These are phyloP conservation scores for Bisporella sp. DNA, from an alignment of 2,329 filamentous ascomycete genomes.

Conservation along the genomic window DNA sequence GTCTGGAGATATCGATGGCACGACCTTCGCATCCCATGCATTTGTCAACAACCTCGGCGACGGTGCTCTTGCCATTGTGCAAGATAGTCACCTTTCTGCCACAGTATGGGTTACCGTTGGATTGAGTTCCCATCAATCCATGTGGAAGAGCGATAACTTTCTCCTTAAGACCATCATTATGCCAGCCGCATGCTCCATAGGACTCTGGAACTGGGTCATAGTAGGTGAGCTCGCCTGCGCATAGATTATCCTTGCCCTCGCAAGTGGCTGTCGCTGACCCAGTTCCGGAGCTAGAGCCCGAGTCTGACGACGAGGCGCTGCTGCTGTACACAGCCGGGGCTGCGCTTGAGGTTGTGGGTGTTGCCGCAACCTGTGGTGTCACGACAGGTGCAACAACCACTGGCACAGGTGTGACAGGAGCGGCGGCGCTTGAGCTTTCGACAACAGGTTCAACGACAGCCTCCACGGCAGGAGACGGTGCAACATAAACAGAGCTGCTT, in stretches of 20 bases:
- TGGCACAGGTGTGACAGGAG: conserved; percentile 12
- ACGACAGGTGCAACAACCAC: conserved; percentile 7
- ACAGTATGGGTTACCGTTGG: conserved; percentile 66
- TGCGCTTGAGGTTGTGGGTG: conserved; percentile 7
- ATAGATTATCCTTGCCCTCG: conserved; percentile 21
- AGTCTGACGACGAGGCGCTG: conserved; percentile 15
- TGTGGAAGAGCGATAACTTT: conserved; percentile 64
- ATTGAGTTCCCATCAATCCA: conserved; percentile 53
- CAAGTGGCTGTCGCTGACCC: conserved; percentile 26
- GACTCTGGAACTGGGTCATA: conserved; percentile 50
- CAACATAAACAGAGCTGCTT: conserved; percentile 6
- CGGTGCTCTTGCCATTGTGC: conserved; percentile 49
- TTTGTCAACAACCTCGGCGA: conserved; percentile 63
- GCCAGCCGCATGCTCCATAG: conserved; percentile 59
- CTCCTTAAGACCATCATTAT: conserved; percentile 47
- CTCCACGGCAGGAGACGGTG: conserved; percentile 4
- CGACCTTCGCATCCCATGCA: conserved; percentile 58
- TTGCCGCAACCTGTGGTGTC: conserved; percentile 4
- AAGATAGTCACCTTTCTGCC: conserved; percentile 62
- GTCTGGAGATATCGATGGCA: conserved; percentile 54
- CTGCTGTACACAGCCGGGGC: conserved; percentile 8
- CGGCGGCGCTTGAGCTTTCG: not conserved
- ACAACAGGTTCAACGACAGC: not conserved
- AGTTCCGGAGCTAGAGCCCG: conserved; percentile 17
- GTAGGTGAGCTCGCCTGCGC: conserved; percentile 65